These are phyloP conservation scores for Blastobotrys robertii DNA, from an alignment of 805 yeast species.

Conservation along the genomic window DNA sequence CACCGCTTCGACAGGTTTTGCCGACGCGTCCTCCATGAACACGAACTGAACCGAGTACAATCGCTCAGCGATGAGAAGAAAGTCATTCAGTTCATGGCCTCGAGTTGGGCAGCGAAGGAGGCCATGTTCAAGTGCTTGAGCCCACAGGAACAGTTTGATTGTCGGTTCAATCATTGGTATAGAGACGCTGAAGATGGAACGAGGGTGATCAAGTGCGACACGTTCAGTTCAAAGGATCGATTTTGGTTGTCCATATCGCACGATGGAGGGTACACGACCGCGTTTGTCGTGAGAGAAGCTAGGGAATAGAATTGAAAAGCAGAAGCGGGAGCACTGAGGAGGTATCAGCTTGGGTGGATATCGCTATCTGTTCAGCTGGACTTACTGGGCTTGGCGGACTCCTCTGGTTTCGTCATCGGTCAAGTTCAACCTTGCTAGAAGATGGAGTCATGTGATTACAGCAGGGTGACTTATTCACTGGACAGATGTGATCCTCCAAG, in stretches of 20 bases:
- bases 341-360: no score
- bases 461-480: no score
- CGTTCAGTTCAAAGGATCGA: slow-evolving; percentile 29
- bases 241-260: slow-evolving; percentile 53
- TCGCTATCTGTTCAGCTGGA: no score
- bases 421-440: no score
- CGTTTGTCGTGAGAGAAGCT: slow-evolving; percentile 41
- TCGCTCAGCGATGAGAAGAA: slow-evolving; percentile 1
- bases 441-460: no score
- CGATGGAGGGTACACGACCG: slow-evolving; percentile 50
- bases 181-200: slow-evolving; percentile 33
- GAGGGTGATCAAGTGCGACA: slow-evolving; percentile 34
- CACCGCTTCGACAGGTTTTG: slow-evolving; percentile 34
- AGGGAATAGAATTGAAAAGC: no score
- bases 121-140: slow-evolving; percentile 58
- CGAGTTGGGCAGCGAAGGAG: slow-evolving; percentile 67
- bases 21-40: slow-evolving; percentile 39
- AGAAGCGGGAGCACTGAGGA: no score
- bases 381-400: no score
- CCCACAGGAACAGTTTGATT: slow-evolving; percentile 37
- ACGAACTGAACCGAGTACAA: slow-evolving; percentile 33
- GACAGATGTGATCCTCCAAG: no score
- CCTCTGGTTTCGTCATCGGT: no score
- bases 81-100: slow-evolving; percentile 34
- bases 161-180: slow-evolving; percentile 54